Conservation (phyloP, 768 basidiomycete species). For the Agaricus blazei region DNA sequence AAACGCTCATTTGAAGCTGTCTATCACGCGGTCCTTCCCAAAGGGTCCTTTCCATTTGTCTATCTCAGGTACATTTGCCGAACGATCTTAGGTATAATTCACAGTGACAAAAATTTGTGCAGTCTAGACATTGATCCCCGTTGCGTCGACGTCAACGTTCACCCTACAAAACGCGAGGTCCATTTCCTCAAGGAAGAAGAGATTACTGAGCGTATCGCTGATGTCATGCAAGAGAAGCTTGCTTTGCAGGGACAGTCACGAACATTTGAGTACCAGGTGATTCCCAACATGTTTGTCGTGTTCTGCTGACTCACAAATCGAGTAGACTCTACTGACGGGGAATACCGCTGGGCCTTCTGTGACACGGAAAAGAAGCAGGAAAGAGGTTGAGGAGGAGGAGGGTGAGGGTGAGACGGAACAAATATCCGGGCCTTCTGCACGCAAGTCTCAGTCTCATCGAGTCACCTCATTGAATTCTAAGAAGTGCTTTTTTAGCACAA, state of each 20-base stretch:
- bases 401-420: constrained; percentile 18
- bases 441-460: neutral
- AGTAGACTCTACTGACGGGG: constrained; percentile 58
- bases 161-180: constrained; percentile 96
- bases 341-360: constrained; percentile 30
- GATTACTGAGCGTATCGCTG: constrained; percentile 73
- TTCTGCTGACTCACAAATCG: neutral
- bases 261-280: constrained; percentile 69
- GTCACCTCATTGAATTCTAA: neutral
- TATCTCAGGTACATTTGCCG: constrained; percentile 71
- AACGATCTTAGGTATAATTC: no score
- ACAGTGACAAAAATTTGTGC: no score
- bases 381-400: constrained; percentile 30
- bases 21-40: constrained; percentile 82
- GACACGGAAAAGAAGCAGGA: constrained; percentile 36
- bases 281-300: neutral
- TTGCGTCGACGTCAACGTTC: constrained; percentile 94
- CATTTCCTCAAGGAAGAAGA: constrained; percentile 90
- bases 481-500: constrained; percentile 10
- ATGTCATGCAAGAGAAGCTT: constrained; percentile 64
- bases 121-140: constrained; percentile 83
- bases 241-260: constrained; percentile 60
- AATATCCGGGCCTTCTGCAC: constrained; percentile 7
- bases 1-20: constrained; percentile 84
- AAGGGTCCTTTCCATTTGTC: constrained; percentile 87